A percentile compares a stretch with the other conserved stretches of the same genome.
Conservation (phyloP, 1,139 yeast species). For the Geotrichum carabidarum region DNA sequence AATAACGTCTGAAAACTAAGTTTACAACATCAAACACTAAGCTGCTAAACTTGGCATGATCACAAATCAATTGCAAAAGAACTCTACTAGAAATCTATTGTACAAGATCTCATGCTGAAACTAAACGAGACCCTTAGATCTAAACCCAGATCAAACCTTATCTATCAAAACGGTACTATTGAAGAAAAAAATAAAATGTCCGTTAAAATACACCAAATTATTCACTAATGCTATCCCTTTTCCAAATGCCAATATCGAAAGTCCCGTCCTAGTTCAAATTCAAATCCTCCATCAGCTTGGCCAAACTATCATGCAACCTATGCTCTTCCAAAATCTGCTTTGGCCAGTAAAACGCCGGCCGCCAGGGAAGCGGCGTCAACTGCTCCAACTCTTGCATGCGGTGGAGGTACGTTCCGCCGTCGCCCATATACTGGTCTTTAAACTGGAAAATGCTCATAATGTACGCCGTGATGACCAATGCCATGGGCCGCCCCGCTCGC, state of each 20-base stretch:
- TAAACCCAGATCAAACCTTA: no score
- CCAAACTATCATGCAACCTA: slow-evolving; percentile 6
- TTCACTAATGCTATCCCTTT: no score
- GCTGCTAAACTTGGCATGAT: no score
- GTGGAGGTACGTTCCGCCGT: neutral
- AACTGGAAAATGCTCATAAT: neutral
- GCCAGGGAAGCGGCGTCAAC: slow-evolving; percentile 7
- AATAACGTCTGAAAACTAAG: no score
- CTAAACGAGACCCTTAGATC: neutral
- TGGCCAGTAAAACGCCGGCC: slow-evolving; percentile 14
- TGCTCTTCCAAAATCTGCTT: slow-evolving; percentile 10
- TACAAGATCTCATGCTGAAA: neutral
- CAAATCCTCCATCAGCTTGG: slow-evolving; percentile 2
- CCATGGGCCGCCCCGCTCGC: slow-evolving; percentile 10
- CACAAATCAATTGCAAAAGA: no score
- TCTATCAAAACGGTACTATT: no score
- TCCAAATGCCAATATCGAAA: no score
- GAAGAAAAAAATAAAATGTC: no score
- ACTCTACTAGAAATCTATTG: no score
- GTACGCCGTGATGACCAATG: slow-evolving; percentile 8
- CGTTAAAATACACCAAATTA: no score
- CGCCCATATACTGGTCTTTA: slow-evolving; percentile 1
- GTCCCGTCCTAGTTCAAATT: neutral
- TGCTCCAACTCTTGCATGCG: slow-evolving; percentile 5
- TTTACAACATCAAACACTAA: no score